Evolutionary conservation across 2,329 filamentous ascomycete species (phyloP).

Genomic region (Furcasterigmium furcatum): DNA sequence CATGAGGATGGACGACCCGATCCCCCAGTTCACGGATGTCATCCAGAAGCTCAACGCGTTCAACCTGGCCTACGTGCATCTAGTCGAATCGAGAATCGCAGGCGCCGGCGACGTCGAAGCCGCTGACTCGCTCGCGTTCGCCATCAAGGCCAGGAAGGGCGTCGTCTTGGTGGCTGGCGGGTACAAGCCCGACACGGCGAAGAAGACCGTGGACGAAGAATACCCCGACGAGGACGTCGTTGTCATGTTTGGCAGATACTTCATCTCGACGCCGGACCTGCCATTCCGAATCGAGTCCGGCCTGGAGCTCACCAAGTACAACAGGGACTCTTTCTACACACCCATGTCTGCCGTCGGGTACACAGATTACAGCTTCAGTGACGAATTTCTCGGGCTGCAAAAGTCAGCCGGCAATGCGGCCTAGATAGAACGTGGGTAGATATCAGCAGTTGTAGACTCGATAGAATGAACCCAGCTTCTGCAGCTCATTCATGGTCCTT

Average conservation of each 20-base stretch:
- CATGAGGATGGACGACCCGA: constrained; percentile 60
- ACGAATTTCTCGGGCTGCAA: constrained; percentile 5
- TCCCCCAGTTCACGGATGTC: constrained; percentile 61
- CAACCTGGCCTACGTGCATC: constrained; percentile 57
- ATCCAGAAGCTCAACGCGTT: constrained; percentile 46
- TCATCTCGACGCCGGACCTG: constrained; percentile 26
- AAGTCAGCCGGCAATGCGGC: not conserved
- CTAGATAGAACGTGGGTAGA: not conserved
- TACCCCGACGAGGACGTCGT: constrained; percentile 24
- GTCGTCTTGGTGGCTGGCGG: constrained; percentile 30
- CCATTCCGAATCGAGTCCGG: constrained; percentile 19
- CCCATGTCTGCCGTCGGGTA: constrained; percentile 15
- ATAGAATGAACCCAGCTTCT: not conserved
- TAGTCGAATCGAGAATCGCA: constrained; percentile 55
- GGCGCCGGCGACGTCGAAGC: constrained; percentile 36
- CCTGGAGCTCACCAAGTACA: constrained; percentile 18
- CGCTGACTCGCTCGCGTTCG: constrained; percentile 27
- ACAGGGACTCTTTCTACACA: constrained; percentile 22
- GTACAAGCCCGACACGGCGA: constrained; percentile 19
- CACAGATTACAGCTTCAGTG: constrained; percentile 22
- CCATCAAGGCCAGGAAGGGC: constrained; percentile 25
- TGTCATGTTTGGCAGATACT: constrained; percentile 27
- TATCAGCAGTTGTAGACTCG: not conserved
- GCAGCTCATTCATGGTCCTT: not conserved
- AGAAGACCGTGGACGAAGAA: constrained; percentile 22